Base-by-base conservation (phyloP, 1,139 yeast genomes). In the Magnusiomyces suaveolens region DNA sequence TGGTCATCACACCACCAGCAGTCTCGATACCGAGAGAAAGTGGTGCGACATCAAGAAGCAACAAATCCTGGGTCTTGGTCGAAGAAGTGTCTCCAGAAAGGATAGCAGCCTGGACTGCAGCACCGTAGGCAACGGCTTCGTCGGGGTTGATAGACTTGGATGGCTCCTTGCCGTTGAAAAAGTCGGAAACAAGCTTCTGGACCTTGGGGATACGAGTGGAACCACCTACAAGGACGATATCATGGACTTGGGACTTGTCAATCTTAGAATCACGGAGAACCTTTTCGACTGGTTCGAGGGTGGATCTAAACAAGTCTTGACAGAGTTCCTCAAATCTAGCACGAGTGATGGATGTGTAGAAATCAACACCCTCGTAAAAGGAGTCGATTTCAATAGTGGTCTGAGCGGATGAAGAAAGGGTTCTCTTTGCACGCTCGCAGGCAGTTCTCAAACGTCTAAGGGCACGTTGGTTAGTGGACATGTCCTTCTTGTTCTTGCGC, bases 141-240 rank as follows among this genome's bases (percentile, higher is more conserved):
- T 56, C 58, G 26, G 57, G 56, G 55, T 54, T 56, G 52, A 57
- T 52, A 46, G 56, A 52, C 51, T 51, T 55, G 54, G 54, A 51
- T 21, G 55, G 58, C 55, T 56, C 56, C 83, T 92, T 90, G 77
- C 97, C 97, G 74, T 90, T 92, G 78, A 92, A 90, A 90, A 83
- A 90, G 79, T 92, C 97, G 66, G 96, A 87, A 67, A 90, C 88
- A 72, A 90, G 83, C 79, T 90, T 88, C 82, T 92, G 97, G 72
- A 90, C 87, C 83, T 89, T 89, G 81, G 97, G 97, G 80, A 90
- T 90, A 86, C 97, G 90, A 76, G 98, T 90, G 65, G 98, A 90
- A 82, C 98, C 98, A 84, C 98, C 98, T 69, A 90, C 98, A 67
- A 90, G 82, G 73, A 90, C 98, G 73, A 90, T 90, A 79, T 90